Conservation (phyloP, 2,329 filamentous ascomycete genomes). For the Monosporascus sp. region DNA sequence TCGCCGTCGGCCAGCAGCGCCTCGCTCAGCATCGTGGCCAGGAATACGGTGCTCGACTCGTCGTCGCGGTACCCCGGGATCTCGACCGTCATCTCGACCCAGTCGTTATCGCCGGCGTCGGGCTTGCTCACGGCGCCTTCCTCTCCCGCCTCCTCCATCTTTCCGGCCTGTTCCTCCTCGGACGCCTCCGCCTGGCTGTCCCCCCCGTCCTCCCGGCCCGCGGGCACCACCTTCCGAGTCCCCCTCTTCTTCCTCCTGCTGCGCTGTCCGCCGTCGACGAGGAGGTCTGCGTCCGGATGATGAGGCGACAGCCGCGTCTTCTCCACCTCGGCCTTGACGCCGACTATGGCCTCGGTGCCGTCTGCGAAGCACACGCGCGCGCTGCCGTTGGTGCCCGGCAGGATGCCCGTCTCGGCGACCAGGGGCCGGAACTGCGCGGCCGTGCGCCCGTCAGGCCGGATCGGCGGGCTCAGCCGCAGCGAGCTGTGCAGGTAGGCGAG, state of each 20-base stretch:
- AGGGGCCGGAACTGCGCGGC: constrained; percentile 86
- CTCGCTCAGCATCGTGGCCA: constrained; percentile 84
- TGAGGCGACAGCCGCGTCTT: constrained; percentile 44
- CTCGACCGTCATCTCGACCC: constrained; percentile 88
- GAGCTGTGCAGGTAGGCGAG: constrained; percentile 91
- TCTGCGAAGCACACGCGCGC: constrained; percentile 92
- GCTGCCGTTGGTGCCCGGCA: constrained; percentile 86
- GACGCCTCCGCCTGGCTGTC: constrained; percentile 29
- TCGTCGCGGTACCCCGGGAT: constrained; percentile 89
- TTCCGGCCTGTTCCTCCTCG: constrained; percentile 29
- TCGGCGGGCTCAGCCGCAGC: constrained; percentile 72
- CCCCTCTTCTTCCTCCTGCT: constrained; percentile 15
- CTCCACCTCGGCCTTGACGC: constrained; percentile 92
- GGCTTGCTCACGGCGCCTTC: constrained; percentile 15
- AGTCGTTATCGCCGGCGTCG: constrained; percentile 51
- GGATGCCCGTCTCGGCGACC: constrained; percentile 81
- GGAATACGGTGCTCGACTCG: constrained; percentile 80
- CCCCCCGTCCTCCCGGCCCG: constrained; percentile 26
- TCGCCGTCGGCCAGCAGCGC: constrained; percentile 69
- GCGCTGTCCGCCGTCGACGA: constrained; percentile 14
- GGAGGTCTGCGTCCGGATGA: constrained; percentile 11
- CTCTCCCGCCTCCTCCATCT: constrained; percentile 20
- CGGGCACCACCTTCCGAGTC: constrained; percentile 28
- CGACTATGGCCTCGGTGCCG: constrained; percentile 92
- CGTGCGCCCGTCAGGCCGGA: constrained; percentile 81